Percentiles rank a stretch among this genome's conserved stretches.
Conservation (phyloP, 2,329 filamentous ascomycete genomes). For the Penicillium sp. region DNA sequence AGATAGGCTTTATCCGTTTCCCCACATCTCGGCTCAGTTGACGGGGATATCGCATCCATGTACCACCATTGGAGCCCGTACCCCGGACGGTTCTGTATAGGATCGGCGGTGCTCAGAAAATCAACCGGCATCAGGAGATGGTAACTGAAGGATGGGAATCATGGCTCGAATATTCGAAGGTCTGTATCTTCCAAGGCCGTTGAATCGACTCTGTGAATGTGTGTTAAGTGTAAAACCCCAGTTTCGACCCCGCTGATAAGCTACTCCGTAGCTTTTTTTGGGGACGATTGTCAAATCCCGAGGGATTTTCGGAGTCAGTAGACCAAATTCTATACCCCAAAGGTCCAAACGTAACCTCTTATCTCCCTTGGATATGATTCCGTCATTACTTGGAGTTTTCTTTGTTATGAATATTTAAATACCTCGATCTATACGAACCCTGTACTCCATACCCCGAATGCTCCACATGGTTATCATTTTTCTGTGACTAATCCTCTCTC, state of each 20-base stretch:
- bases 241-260: slow-evolving; percentile 13
- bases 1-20: slow-evolving; percentile 27
- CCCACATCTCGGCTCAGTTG: slow-evolving; percentile 27
- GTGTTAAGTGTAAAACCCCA: neutral
- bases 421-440: neutral
- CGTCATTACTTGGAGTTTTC: neutral
- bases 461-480: neutral
- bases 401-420: neutral
- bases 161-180: neutral
- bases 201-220: neutral
- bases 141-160: neutral
- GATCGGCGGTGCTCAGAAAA: neutral
- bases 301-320: neutral
- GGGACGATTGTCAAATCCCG: neutral
- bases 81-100: neutral
- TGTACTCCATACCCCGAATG: neutral
- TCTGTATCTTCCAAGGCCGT: neutral
- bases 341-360: neutral
- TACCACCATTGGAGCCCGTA: neutral
- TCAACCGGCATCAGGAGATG: neutral
- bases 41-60: slow-evolving; percentile 4
- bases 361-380: neutral
- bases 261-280: neutral
- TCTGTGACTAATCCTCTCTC: slow-evolving; percentile 7
- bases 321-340: neutral